Evolutionary conservation across 306 rosid genomes (phyloP), one percentile per base, ranked within the genome.

Genomic region (Cicer judaicum): DNA sequence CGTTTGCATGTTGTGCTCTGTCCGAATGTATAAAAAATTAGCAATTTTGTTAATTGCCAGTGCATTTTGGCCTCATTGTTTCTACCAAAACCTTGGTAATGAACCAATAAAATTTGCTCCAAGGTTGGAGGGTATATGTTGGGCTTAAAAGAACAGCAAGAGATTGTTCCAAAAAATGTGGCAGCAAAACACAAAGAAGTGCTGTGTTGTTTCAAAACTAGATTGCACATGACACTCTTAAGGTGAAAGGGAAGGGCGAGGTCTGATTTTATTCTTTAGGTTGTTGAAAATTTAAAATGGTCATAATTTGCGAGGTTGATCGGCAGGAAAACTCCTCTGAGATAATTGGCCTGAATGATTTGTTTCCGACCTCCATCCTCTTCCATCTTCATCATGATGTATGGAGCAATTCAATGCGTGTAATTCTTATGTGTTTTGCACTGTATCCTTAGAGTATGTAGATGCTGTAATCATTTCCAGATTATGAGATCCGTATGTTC

Each of bases 391-490:
- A 42, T 29, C 61, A 18, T 71, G 16, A 7, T 68, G 54, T 13
- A 3, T 10, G 64, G 52, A 47, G 54, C 8, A 65, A 70, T 62
- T 72, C 19, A 56, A 43, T 44, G 18, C 55, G 18, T 48, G 24
- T 70, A 62, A 81, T 49, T 54, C 53, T 73, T 54, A 18, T 16
- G 52, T 50, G 70, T 74, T 82, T 49, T 64, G 21, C 39, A 18
- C 52, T 77, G 49, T 76, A 43, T 55, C 62, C 16, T 48, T 64
- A 6, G 73, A 44, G 57, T 49, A 57, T 73, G 68, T 40, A 74
- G 47, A 78, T 73, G 46, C 63, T 50, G 40, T 65, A 69, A 54
- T 69, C 43, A 66, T 49, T 79, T 68, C 67, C 46, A 60, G 72
- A 75, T 59, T 21, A 41, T 47, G 52, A 7, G 49, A 56, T 75